phyloP scores from a whole-genome alignment of 805 yeast genomes.

The Starmerella ratchasimensis region DNA sequence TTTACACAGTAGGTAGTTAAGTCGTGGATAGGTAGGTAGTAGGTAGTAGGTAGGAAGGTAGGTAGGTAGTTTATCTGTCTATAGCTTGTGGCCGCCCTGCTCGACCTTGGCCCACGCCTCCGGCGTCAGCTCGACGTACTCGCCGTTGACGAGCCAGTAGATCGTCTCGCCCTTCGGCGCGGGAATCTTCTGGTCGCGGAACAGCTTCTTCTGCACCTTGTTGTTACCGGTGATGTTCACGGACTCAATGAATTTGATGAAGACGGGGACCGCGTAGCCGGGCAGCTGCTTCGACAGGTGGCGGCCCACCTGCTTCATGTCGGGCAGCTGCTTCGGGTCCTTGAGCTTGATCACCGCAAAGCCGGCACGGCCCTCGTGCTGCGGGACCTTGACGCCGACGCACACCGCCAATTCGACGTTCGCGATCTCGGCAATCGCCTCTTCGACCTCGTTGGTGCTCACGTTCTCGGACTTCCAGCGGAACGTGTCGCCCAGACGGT shows the following conservation, averaged over 20 bases:
- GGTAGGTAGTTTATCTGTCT: no score
- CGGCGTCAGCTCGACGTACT: constrained; percentile 43
- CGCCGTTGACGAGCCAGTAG: constrained; percentile 51
- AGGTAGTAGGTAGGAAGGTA: no score
- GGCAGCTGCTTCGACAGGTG: constrained; percentile 42
- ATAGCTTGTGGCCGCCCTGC: constrained; percentile 23
- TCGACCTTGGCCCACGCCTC: constrained; percentile 38
- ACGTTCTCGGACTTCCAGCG: constrained; percentile 96
- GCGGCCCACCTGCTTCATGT: constrained; percentile 30
- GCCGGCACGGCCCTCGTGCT: constrained; percentile 92
- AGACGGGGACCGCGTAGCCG: constrained; percentile 72
- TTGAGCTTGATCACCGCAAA: constrained; percentile 59
- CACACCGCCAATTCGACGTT: constrained; percentile 48
- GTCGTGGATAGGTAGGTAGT: no score
- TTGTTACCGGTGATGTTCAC: constrained; percentile 67
- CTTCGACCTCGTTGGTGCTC: constrained; percentile 85
- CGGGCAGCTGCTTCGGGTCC: constrained; percentile 26
- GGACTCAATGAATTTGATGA: constrained; percentile 49
- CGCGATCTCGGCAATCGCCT: constrained; percentile 32
- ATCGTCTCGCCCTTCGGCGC: constrained; percentile 35
- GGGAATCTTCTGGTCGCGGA: constrained; percentile 28
- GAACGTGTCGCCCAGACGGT: constrained; percentile 87
- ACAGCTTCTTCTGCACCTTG: constrained; percentile 64
- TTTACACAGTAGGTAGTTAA: no score
- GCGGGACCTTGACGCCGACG: constrained; percentile 77